Evolutionary conservation across 768 basidiomycete species (phyloP).

Genomic region (Pulveroboletus sp.): DNA sequence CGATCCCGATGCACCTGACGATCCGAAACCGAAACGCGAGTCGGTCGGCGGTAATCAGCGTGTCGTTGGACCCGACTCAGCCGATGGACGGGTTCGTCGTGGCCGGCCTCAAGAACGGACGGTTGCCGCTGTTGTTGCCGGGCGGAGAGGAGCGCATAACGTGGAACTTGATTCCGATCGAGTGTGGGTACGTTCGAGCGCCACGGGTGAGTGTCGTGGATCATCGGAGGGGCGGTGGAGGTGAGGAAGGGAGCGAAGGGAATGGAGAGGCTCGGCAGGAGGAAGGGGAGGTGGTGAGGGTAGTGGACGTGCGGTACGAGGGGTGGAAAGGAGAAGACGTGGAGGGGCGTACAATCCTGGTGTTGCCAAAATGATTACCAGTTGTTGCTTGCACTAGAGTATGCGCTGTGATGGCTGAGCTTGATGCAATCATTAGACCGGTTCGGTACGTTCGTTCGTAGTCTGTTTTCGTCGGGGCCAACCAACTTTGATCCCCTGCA

Average conservation of each 20-base stretch:
- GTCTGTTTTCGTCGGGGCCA: too few relatives aligned
- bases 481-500: too few relatives aligned
- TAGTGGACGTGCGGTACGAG: constrained; percentile 52
- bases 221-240: constrained; percentile 38
- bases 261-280: constrained; percentile 24
- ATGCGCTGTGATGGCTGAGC: too few relatives aligned
- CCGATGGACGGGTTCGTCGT: constrained; percentile 73
- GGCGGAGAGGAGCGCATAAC: constrained; percentile 59
- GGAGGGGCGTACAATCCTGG: too few relatives aligned
- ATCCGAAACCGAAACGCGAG: constrained; percentile 63
- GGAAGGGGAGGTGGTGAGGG: constrained; percentile 46
- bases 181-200: constrained; percentile 63
- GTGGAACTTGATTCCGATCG: constrained; percentile 71
- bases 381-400: too few relatives aligned
- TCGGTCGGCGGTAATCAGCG: constrained; percentile 63
- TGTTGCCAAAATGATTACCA: too few relatives aligned
- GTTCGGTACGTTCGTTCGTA: too few relatives aligned
- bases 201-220: constrained; percentile 61
- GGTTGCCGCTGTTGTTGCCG: constrained; percentile 70
- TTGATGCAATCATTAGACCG: too few relatives aligned
- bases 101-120: constrained; percentile 65
- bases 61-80: constrained; percentile 73
- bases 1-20: constrained; percentile 50
- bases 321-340: too few relatives aligned
- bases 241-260: constrained; percentile 23